Evolutionary conservation across 192 early-diverging fungal species (phyloP), one percentile per base, ranked within the genome.

Genomic region (Backusella australiensis): DNA sequence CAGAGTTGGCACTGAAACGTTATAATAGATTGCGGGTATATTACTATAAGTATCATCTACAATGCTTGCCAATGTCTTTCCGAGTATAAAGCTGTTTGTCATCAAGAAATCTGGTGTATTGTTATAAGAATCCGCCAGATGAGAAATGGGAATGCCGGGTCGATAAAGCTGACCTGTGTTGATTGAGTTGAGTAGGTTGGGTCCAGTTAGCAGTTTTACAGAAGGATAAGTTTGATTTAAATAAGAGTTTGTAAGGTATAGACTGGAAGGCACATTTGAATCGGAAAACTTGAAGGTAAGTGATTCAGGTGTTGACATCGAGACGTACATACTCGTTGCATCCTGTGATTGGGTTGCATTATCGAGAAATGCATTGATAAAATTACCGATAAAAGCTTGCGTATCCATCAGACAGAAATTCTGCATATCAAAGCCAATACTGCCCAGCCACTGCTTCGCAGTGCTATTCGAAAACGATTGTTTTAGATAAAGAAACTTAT

Each of bases 351-450:
- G 73, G 34, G 52, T 68, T 39, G 78, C 53, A 15, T 41, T 46
- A 53, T 80, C 59, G 34, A 69, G 38, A 35, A 83, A 80, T 34
- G 71, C 29, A 15, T 77, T 65, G 67, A 83, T 67, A 63, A 83
- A 83, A 53, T 83, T 72, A 32, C 77, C 39, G 29, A 83, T 74
- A 69, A 79, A 83, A 7, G 69, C 74, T 2, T 74, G 67, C 3
- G 34, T 68, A 34, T 75, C 67, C 7, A 59, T 68, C 32, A 79
- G 39, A 77, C 82, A 83, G 53, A 83, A 77, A 23, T 74, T 72
- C 34, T 79, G 77, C 53, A 80, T 80, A 34, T 79, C 67, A 44
- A 78, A 75, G 8, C 75, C 78, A 77, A 69, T 59, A 79, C n/a
- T 21, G 21, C 70, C 11, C 12, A 26, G 34, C 39, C 42, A 46